A percentile compares a stretch with the other conserved stretches of the same genome.
phyloP scores from a whole-genome alignment of 1,284 basidiomycete genomes.

The Kalmanozyma brasiliensis region DNA sequence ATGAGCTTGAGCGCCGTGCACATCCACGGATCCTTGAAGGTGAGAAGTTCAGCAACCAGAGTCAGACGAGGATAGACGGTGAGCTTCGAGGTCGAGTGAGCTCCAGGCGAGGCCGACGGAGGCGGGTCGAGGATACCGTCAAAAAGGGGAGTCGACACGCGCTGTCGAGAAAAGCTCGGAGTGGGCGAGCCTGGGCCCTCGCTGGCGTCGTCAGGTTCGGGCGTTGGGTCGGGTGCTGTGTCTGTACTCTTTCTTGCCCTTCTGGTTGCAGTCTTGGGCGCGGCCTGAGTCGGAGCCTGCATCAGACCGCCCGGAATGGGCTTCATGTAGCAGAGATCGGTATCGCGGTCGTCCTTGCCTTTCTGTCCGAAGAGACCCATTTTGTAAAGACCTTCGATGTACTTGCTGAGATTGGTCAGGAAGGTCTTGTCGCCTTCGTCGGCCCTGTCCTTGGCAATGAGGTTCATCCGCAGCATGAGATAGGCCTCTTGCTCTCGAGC shows the following conservation, averaged over 20 bases:
- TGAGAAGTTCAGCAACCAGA: not conserved
- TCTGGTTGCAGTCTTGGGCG: not conserved
- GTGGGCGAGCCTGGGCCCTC: not conserved
- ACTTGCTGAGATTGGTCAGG: not conserved
- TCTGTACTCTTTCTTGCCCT: not conserved
- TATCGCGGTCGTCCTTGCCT: not conserved
- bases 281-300: no score
- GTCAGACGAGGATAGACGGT: constrained; percentile 5
- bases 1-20: constrained; percentile 13
- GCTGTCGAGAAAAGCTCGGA: not conserved
- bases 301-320: no score
- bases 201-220: not conserved
- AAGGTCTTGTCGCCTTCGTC: not conserved
- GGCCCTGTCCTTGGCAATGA: not conserved
- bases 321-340: no score
- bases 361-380: not conserved
- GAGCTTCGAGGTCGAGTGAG: not conserved
- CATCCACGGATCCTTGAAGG: not conserved
- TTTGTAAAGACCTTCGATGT: not conserved
- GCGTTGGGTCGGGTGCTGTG: not conserved
- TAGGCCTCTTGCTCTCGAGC: constrained; percentile 4
- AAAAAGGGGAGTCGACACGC: not conserved
- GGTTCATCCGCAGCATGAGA: constrained; percentile 3
- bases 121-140: not conserved
- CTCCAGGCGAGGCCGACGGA: not conserved